Evolutionary conservation across 2,329 filamentous ascomycete genomes (phyloP).

Genomic region (Nothopassalora personata): DNA sequence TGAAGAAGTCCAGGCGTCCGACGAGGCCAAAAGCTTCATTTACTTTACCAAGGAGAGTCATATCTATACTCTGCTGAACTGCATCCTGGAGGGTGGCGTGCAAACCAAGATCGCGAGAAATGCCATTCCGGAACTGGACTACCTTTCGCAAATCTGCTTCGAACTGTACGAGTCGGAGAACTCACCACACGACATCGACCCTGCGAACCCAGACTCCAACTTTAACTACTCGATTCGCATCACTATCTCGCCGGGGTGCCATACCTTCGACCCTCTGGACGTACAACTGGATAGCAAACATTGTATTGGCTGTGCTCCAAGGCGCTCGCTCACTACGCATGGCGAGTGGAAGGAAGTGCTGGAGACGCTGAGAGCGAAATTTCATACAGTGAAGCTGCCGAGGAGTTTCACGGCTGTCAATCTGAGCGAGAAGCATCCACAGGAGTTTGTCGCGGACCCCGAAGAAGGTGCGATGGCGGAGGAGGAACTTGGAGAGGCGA

Average conservation of each 20-base stretch:
- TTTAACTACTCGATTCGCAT: slow-evolving; percentile 97
- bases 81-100: slow-evolving; percentile 93
- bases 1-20: slow-evolving; percentile 92
- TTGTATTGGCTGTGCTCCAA: slow-evolving; percentile 89
- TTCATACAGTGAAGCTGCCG: slow-evolving; percentile 64
- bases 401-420: slow-evolving; percentile 50
- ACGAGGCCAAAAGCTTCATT: slow-evolving; percentile 91
- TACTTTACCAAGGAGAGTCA: slow-evolving; percentile 99
- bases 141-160: slow-evolving; percentile 95
- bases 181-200: slow-evolving; percentile 56
- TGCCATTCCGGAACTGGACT: slow-evolving; percentile 94
- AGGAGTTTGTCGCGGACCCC: slow-evolving; percentile 34
- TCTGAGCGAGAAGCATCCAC: slow-evolving; percentile 44
- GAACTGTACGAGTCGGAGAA: slow-evolving; percentile 96
- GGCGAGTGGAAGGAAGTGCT: slow-evolving; percentile 96
- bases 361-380: slow-evolving; percentile 88
- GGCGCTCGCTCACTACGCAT: slow-evolving; percentile 83
- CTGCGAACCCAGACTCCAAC: slow-evolving; percentile 28
- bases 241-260: slow-evolving; percentile 89
- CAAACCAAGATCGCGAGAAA: slow-evolving; percentile 94
- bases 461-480: slow-evolving; percentile 6
- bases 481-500: slow-evolving; percentile 11
- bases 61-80: slow-evolving; percentile 96
- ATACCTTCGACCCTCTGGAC: slow-evolving; percentile 92
- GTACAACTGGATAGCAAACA: slow-evolving; percentile 95